Conservation (phyloP, 2,329 filamentous ascomycete species). For the Apiospora arundinis region DNA sequence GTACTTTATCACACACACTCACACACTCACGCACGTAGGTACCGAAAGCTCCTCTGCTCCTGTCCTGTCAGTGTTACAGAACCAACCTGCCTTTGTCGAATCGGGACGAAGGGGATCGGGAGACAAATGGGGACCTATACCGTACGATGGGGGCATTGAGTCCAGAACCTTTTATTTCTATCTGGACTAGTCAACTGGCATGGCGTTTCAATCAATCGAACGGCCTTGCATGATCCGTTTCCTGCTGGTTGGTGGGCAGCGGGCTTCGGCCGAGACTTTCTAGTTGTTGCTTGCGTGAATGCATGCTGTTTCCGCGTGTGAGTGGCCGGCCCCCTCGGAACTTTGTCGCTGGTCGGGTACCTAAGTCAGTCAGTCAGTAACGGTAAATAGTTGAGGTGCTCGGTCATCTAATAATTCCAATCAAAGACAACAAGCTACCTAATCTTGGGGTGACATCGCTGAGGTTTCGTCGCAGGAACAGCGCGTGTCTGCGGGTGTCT, state of each 20-base stretch:
- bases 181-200: neutral
- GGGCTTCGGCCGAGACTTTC: conserved; percentile 9
- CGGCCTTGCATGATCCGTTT: conserved; percentile 9
- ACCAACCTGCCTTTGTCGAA: neutral
- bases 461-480: conserved; percentile 8
- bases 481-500: neutral
- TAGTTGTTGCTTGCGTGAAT: neutral
- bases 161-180: neutral
- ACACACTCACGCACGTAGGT: neutral
- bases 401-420: neutral
- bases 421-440: neutral
- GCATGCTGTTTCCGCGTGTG: neutral
- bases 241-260: neutral
- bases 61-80: conserved; percentile 6
- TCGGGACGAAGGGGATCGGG: neutral
- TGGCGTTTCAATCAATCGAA: conserved; percentile 8
- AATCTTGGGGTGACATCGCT: neutral
- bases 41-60: neutral
- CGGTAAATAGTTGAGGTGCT: neutral
- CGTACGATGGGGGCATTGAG: conserved; percentile 10
- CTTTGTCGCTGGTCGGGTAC: neutral
- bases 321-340: neutral
- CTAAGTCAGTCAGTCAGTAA: neutral
- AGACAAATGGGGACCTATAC: neutral
- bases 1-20: neutral